A percentile compares a stretch with the other conserved stretches of the same genome.
These are phyloP conservation scores for Trichoderma semiorbis DNA, from an alignment of 2,329 filamentous ascomycete species.

Conservation along the genomic window DNA sequence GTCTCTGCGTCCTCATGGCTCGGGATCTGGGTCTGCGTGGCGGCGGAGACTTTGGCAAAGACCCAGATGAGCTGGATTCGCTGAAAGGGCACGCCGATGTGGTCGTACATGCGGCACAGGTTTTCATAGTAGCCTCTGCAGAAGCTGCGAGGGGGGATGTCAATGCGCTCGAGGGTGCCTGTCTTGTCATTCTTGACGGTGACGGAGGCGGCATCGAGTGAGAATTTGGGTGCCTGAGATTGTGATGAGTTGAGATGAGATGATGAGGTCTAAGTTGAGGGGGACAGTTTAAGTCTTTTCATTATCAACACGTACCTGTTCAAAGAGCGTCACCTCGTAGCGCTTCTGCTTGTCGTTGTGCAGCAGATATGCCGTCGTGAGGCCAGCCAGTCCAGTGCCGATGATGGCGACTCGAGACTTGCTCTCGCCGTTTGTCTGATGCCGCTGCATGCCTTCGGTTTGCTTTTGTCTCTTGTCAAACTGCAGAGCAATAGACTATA, in stretches of 20 bases:
- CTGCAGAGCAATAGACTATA: background rate
- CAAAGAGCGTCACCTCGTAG: conserved; percentile 36
- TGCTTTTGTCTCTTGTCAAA: background rate
- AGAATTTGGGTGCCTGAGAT: conserved; percentile 32
- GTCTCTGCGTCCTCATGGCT: conserved; percentile 19
- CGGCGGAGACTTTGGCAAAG: conserved; percentile 37
- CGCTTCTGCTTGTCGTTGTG: conserved; percentile 30
- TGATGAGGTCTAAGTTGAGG: background rate
- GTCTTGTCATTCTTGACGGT: conserved; percentile 32
- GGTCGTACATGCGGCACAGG: conserved; percentile 53
- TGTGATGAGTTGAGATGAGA: background rate
- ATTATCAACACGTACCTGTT: conserved; percentile 30
- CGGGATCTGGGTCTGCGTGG: background rate
- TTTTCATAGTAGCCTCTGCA: conserved; percentile 51
- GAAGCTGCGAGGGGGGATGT: conserved; percentile 39
- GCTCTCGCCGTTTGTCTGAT: background rate
- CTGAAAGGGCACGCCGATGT: conserved; percentile 49
- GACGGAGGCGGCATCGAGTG: conserved; percentile 39
- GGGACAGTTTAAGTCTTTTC: background rate
- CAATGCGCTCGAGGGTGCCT: conserved; percentile 33
- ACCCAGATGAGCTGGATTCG: conserved; percentile 52
- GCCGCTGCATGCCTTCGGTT: background rate
- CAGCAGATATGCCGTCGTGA: conserved; percentile 36
- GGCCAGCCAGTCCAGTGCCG: conserved; percentile 37
- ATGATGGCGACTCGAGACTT: conserved; percentile 32